Evolutionary conservation across 129 eudicot species (phyloP), one percentile per base, ranked within the genome.

Genomic region (Chrysanthemum seticuspe): DNA sequence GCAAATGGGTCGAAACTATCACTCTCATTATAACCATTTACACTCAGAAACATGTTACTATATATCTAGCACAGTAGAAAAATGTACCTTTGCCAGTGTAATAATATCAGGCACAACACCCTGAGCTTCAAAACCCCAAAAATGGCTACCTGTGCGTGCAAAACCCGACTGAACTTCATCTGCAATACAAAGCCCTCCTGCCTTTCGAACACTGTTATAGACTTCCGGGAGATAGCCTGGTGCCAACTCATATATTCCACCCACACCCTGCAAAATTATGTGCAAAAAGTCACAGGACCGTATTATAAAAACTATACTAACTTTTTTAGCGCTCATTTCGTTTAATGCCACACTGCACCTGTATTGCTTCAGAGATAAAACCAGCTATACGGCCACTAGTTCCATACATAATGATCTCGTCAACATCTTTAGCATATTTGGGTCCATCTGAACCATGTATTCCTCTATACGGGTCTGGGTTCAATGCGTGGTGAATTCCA

Each of bases 151-250:
- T 2, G 90, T 84, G 60, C 92, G 92, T 40, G 85, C 96, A 74
- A 89, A 89, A 56, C 96, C 96, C 9, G 90, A 80, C 54, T 89
- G 92, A 61, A 89, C 96, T 82, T 89, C 96, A 83, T 89, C 96
- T n/a, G 96, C 96, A 45, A 89, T 87, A 68, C 90, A 89, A 79
- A 87, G 80, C 50, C 96, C 96, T 40, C 96, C 96, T 23, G 92
- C 92, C 63, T 87, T 87, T 65, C 83, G 74, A 52, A 89, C 80
- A 70, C 77, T 75, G 50, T 64, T 80, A 67, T 87, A 89, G 5
- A 84, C 96, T 25, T 85, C 79, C 10, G 82, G 78, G 62, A 89
- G 76, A 62, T 89, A 89, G 54, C 90, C 96, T 0, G 96, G 92
- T 7, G 92, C 96, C 81, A 87, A 74, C 77, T 89, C 96, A 72